Evolutionary conservation across 495 filamentous ascomycete species (phyloP), one percentile per base, ranked within the genome.

Genomic region (Penicillium egyptiacum): DNA sequence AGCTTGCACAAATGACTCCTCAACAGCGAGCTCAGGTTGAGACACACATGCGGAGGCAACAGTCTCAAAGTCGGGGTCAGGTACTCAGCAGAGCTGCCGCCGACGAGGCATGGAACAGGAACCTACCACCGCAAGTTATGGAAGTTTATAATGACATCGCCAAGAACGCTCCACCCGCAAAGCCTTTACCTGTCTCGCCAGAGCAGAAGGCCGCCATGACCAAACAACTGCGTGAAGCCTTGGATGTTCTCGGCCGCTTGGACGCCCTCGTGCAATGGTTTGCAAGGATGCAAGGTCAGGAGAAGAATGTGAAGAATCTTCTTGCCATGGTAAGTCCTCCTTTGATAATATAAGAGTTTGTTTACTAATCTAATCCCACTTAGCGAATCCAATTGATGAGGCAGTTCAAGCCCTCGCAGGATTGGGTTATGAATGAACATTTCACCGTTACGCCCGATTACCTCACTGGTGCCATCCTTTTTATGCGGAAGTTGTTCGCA

Each of bases 401-500:
- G 52, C 88, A 92, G 62, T 84, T 84, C 61, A 75, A 69, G 33
- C 60, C 65, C 17, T 80, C 84, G 37, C 66, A 64, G 12, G 76
- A 84, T 0, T 81, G 77, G 78, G 64, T 67, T 5, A 69, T 80
- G 2, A 82, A 80, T 53, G 81, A 84, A 9, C 64, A 77, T 11
- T 81, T 90, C 40, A 85, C 84, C 1, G 73, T 92, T 2, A 62
- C 67, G n/a, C 73, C 75, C 1, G 63, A 79, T 5, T 83, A 88
- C 33, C 55, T 91, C 25, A 77, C 83, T 14, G 66, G 73, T 14
- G 69, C 77, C 23, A 74, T 79, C 16, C 63, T 63, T 37, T 79
- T 83, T 65, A 68, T 81, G 33, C 71, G 70, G 44, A 70, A 70
- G 46, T 64, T 79, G 30, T 79, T 81, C 58, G 59, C 66, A 12